Conservation (phyloP, 345 rosid species). For the Angophora floribunda region DNA sequence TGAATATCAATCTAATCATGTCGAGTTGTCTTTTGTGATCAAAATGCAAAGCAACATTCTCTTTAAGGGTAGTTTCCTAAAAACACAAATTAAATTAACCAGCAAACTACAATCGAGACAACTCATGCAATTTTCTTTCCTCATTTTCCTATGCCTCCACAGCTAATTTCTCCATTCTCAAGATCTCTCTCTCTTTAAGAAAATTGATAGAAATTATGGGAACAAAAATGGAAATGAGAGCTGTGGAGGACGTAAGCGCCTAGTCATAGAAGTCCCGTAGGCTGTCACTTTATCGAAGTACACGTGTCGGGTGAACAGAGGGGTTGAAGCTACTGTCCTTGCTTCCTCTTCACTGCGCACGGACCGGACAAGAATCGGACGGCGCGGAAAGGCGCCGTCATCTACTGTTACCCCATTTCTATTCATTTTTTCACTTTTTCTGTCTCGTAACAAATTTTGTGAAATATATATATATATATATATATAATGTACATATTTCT, state of each 20-base stretch:
- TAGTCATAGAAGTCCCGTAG: background rate
- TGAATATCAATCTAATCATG: background rate
- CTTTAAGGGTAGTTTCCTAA: background rate
- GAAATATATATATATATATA: too few relatives aligned
- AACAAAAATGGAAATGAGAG: background rate
- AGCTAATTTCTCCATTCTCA: background rate
- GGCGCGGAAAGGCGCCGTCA: slow-evolving; percentile 47
- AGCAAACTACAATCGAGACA: background rate
- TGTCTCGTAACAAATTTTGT: background rate
- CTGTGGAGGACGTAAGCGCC: background rate
- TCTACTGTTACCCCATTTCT: slow-evolving; percentile 8
- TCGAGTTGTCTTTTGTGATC: background rate
- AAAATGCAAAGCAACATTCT: background rate
- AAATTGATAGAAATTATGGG: background rate
- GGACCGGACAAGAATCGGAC: slow-evolving; percentile 43
- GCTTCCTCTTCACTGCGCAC: slow-evolving; percentile 39
- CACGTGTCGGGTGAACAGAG: slow-evolving; percentile 15
- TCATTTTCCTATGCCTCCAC: background rate
- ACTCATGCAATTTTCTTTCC: background rate
- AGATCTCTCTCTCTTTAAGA: background rate
- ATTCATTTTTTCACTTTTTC: background rate
- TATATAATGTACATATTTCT: background rate
- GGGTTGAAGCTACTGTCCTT: slow-evolving; percentile 10
- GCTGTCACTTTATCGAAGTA: background rate
- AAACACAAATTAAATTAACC: too few relatives aligned